Base-by-base conservation (phyloP, 2,329 filamentous ascomycete species). In the Calonectria pteridis region DNA sequence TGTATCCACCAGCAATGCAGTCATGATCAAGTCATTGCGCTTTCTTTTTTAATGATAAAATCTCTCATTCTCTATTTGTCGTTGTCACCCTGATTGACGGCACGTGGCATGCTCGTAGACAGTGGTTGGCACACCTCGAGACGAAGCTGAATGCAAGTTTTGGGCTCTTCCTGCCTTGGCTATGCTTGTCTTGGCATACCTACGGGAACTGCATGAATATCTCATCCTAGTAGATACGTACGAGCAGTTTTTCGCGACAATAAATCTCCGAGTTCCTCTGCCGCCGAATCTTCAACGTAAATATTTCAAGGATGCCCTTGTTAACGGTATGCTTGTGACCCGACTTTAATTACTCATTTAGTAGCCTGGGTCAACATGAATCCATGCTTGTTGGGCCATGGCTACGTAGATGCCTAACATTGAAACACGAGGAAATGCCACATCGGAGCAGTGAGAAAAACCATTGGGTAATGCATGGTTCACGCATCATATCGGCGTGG, bases 401-500 rank as follows among this genome's bases (percentile, higher is more conserved):
- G 16, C 55, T 62, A 28, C 55, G 33, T 37, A 26, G 55, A 64
- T 64, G 59, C 59, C 59, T 64, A 26, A 64, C 37, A 26, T 40
- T 62, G 23, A 28, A 68, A 69, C 53, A 51, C 53, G 49, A 51
- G 29, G 53, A 51, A 33, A 63, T 37, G 58, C 23, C 53, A 35
- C 66, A 43, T 50, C 29, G 11, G 29, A 20, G 43, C 26, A 46
- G 33, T 11, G n/a, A 14, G 58, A 26, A 51, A 43, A 43, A 51
- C 16, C 29, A 55, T 43, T 55, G 43, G 46, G 16, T 53, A 35
- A 53, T 40, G 51, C 67, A 62, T 51, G 67, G 67, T 69, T 62
- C 53, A 69, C 67, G 67, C 43, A 62, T 69, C 33, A 63, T 69
- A 53, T 64, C 46, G 28, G 23, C n/a, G 46, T 43, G 51, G 33